Percentiles rank a stretch among this genome's conserved stretches.
These are phyloP conservation scores for Apiotrichum veenhuisii DNA, from an alignment of 1,284 basidiomycete genomes.

Conservation along the genomic window DNA sequence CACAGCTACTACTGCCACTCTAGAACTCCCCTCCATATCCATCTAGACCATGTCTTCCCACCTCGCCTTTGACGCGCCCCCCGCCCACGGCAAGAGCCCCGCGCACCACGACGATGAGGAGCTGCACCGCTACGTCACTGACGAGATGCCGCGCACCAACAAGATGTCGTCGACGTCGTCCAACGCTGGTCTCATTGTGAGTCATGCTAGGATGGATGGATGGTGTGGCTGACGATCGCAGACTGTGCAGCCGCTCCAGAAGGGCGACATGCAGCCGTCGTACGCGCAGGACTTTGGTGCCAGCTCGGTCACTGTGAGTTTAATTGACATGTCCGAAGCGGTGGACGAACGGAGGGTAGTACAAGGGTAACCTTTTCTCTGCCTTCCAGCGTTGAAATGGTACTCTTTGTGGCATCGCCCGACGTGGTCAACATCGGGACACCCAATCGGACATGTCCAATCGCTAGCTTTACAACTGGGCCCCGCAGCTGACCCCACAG, in stretches of 20 bases:
- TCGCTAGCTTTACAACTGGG: too few relatives aligned
- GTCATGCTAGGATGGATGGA: too few relatives aligned
- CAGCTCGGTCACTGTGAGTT: conserved; percentile 50
- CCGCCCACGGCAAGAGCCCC: neutral
- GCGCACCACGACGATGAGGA: conserved; percentile 27
- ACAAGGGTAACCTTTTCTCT: too few relatives aligned
- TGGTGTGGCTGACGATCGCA: conserved; percentile 14
- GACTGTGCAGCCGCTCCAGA: conserved; percentile 47
- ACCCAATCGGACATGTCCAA: too few relatives aligned
- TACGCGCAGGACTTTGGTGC: conserved; percentile 84
- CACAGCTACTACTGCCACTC: conserved; percentile 62
- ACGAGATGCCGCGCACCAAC: conserved; percentile 30
- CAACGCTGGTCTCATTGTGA: conserved; percentile 8
- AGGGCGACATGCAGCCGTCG: conserved; percentile 58
- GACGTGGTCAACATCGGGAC: too few relatives aligned
- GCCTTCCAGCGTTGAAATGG: too few relatives aligned
- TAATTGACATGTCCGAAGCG: conserved; percentile 12
- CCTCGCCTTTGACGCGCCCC: conserved; percentile 1
- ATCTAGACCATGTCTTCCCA: neutral
- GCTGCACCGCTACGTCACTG: conserved; percentile 43
- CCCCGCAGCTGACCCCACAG: conserved; percentile 48
- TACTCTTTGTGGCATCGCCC: too few relatives aligned
- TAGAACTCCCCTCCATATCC: conserved; percentile 60
- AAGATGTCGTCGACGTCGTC: conserved; percentile 22
- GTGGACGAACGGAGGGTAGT: too few relatives aligned